Percentiles rank a stretch among this genome's conserved stretches.
These are phyloP conservation scores for Potentilla sterilis DNA, from an alignment of 306 rosid species.

Conservation along the genomic window DNA sequence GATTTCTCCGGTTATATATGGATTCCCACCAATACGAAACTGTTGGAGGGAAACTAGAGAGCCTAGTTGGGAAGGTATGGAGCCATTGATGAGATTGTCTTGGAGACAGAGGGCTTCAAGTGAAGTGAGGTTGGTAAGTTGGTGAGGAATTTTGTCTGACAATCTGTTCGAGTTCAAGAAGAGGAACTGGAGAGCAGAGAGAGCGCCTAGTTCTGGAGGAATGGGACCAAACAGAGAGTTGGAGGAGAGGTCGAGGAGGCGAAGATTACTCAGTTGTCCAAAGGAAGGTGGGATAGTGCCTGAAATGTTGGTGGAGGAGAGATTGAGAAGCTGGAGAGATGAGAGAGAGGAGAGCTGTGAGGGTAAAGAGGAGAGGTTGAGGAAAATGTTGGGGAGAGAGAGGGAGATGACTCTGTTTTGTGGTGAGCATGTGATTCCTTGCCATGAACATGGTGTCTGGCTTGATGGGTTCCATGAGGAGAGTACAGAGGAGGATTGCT, in stretches of 20 bases:
- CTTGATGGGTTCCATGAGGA: constrained; percentile 85
- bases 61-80: constrained; percentile 81
- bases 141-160: constrained; percentile 59
- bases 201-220: constrained; percentile 66
- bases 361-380: constrained; percentile 72
- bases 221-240: constrained; percentile 74
- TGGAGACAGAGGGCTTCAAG: constrained; percentile 75
- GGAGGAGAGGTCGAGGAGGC: constrained; percentile 81
- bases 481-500: constrained; percentile 56
- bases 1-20: constrained; percentile 68
- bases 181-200: constrained; percentile 72
- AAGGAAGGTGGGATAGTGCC: constrained; percentile 76
- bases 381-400: constrained; percentile 70
- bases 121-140: constrained; percentile 61
- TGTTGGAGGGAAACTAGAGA: constrained; percentile 76
- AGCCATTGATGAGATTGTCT: constrained; percentile 75
- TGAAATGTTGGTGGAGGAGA: constrained; percentile 81
- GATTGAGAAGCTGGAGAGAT: constrained; percentile 84
- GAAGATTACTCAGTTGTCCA: constrained; percentile 71
- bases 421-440: constrained; percentile 80
- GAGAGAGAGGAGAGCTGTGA: constrained; percentile 71
- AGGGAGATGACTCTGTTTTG: constrained; percentile 82
- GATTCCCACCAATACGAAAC: constrained; percentile 89
- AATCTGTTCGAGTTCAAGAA: constrained; percentile 72
- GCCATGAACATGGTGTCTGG: constrained; percentile 89